Evolutionary conservation across 2,329 filamentous ascomycete species (phyloP).

Genomic region (Dactylellina drechsleri): DNA sequence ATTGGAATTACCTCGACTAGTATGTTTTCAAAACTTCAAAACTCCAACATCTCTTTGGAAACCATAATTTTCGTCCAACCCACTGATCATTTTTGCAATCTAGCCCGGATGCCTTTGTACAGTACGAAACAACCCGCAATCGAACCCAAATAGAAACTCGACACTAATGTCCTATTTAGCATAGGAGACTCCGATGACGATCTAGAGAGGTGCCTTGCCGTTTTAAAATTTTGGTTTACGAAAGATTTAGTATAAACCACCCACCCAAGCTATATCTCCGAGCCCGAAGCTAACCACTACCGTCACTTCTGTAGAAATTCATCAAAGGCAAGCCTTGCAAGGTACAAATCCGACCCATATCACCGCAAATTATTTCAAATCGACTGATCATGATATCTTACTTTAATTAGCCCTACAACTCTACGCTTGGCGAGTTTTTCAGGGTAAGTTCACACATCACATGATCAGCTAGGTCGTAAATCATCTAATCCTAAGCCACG

Average conservation of each 20-base stretch:
- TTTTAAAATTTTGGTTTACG: slow-evolving; percentile 97
- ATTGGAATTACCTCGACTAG: slow-evolving; percentile 97
- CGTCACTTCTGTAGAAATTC: slow-evolving; percentile 76
- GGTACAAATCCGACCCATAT: slow-evolving; percentile 27
- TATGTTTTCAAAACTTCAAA: slow-evolving; percentile 8
- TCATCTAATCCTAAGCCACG: slow-evolving; percentile 21
- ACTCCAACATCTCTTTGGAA: too few relatives aligned
- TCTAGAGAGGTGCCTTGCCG: slow-evolving; percentile 92
- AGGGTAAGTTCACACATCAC: slow-evolving; percentile 67
- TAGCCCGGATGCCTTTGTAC: slow-evolving; percentile 49
- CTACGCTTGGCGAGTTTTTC: slow-evolving; percentile 96
- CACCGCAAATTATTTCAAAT: not conserved
- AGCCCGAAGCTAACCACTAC: not conserved
- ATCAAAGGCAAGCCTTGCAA: slow-evolving; percentile 99
- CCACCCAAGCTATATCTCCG: not conserved
- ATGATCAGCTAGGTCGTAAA: not conserved
- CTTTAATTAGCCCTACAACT: slow-evolving; percentile 79
- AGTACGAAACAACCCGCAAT: slow-evolving; percentile 32
- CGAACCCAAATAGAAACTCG: not conserved
- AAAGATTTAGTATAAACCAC: slow-evolving; percentile 77
- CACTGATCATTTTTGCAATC: too few relatives aligned
- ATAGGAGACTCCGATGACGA: slow-evolving; percentile 90
- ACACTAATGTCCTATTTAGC: slow-evolving; percentile 61
- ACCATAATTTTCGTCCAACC: too few relatives aligned
- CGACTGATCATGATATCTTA: not conserved